Base-by-base conservation (phyloP, 352 stramenopile species). In the Globisporangium orthogonon region DNA sequence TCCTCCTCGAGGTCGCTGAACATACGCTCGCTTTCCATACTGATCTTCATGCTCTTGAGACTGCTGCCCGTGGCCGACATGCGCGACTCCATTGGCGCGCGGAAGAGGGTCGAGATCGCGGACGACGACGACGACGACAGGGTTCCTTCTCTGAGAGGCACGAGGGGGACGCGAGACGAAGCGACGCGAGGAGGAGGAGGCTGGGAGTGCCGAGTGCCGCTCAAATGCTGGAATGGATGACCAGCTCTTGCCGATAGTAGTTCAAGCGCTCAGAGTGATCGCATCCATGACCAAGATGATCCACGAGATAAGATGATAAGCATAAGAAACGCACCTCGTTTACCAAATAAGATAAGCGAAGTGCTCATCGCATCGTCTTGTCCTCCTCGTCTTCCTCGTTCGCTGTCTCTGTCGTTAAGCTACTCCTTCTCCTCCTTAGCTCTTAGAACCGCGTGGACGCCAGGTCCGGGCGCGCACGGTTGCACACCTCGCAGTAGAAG, bases 401-500 rank as follows among this genome's bases (percentile, higher is more conserved):
- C 29, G 49, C 39, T 17, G 10, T 17, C 11, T 39, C 7, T 23
- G 23, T 23, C 23, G 23, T 23, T 23, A 23, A 23, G 23, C 23
- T 23, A 23, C 23, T 23, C 23, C 23, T 23, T 23, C 23, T 23
- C 23, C 23, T 23, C 23, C 23, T 23, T 23, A 23, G 23, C n/a
- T 31, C 44, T 72, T 70, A 94, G 52, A 95, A 95, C 43, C 78
- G 77, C 51, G 69, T 87, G 9, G 78, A 83, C 10, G 73, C 69
- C 30, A 95, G 63, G 35, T 94, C 84, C 0, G 86, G 82, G 0
- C 86, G 83, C 4, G 86, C 83, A 39, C 84, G 83, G 62, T 94
- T 91, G 73, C 86, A 95, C 41, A 95, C 84, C n/a, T 95, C 83
- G 68, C 86, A 95, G 63, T 95, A 95, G 50, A 94, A 95, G 51